Evolutionary conservation across 2,329 filamentous ascomycete genomes (phyloP), one percentile per base, ranked within the genome.

Genomic region (Colletotrichum gloeosporioides): DNA sequence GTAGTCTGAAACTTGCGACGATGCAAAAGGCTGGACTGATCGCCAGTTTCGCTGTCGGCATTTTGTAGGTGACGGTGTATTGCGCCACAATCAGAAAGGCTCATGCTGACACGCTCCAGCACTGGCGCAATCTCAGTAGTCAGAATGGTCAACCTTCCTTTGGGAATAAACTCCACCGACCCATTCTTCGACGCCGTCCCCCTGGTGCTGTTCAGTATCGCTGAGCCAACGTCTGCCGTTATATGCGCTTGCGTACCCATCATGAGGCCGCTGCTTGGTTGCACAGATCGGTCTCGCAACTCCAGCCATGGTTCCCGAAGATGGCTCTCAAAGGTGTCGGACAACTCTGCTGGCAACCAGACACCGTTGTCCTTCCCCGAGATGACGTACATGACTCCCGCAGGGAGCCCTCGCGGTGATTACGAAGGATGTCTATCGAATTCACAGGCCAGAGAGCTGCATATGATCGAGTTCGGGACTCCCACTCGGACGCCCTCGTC

Each of bases 1-100:
- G 34, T 7, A 29, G n/a, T 3, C 44, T 78, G 10, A 75, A 69
- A 4, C 66, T 78, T 27, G 55, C 55, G 4, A 39, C 57, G 13
- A 64, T 53, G 55, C 77, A 77, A 59, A 79, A 77, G 18, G 12
- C 49, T 13, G 65, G 73, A 2, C 27, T 78, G 5, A 72, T 66
- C 4, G 64, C 49, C 4, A 65, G 73, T 8, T 78, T 78, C 9
- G 66, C 63, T 4, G 68, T 78, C 2, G 77, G 77, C 4, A 67
- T 74, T 12, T 71, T 77, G 77, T 78, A 53, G 64, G 77, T 61
- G 18, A 5, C 1, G 13, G 18, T n/a, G 4, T 6, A 15, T 44
- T 3, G 2, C 5, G 5, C 3, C 6, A 8, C 18, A 22, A 29
- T 6, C 2, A 16, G 34, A 10, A 29, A 9, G 10, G 4, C 1